Evolutionary conservation across 257 asterid genomes (phyloP).

Genomic region (Fraxinus pennsylvanica): DNA sequence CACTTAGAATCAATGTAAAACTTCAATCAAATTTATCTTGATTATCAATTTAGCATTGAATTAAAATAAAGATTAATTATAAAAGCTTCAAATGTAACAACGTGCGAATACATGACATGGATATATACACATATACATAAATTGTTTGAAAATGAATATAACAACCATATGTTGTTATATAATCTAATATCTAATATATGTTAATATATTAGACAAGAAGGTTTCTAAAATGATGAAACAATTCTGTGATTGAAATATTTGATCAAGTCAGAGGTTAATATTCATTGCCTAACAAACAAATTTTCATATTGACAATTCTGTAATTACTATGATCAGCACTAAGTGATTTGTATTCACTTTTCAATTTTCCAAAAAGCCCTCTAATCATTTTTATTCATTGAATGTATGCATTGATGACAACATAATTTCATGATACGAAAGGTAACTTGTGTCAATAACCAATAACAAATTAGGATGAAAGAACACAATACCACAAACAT

Average conservation of each 20-base stretch:
- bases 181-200: too few species aligned
- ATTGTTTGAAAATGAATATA: neutral
- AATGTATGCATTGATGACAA: neutral
- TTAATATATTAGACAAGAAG: neutral
- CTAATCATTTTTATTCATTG: neutral
- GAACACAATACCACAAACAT: neutral
- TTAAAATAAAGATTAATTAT: too few species aligned
- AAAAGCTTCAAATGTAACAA: neutral
- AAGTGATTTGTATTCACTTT: neutral
- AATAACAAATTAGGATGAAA: slow-evolving; percentile 5
- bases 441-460: neutral
- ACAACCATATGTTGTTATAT: neutral
- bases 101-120: neutral
- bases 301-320: neutral
- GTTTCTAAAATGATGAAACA: neutral
- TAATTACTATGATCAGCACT: neutral
- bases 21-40: neutral
- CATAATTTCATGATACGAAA: neutral
- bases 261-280: neutral
- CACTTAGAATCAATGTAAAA: neutral
- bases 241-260: neutral
- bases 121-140: too few species aligned
- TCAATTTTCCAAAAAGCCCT: neutral
- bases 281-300: neutral
- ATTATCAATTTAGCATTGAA: neutral